phyloP scores from a whole-genome alignment of 2,329 filamentous ascomycete genomes.

The Cryphonectria nitschkei region DNA sequence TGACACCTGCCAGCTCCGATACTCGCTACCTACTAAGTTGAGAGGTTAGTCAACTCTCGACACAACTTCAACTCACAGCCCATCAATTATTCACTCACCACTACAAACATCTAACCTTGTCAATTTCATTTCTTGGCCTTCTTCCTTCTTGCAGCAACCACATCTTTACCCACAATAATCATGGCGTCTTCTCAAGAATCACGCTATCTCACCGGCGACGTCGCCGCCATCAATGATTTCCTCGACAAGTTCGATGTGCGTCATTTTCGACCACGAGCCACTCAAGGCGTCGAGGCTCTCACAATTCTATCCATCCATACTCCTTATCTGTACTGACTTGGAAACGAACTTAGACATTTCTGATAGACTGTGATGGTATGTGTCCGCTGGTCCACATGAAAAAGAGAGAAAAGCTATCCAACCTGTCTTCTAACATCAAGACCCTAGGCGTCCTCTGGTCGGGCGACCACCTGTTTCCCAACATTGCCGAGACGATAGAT shows the following conservation, averaged over 20 bases:
- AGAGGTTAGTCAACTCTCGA: not conserved
- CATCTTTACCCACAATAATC: not conserved
- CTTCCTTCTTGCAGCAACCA: too few species aligned
- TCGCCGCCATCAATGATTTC: conserved; percentile 77
- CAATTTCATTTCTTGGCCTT: not conserved
- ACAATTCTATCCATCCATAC: not conserved
- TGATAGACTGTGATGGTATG: conserved; percentile 96
- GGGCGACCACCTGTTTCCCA: conserved; percentile 85
- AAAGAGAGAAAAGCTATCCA: not conserved
- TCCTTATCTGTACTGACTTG: conserved; percentile 28
- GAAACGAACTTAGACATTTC: conserved; percentile 67
- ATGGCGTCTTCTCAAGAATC: conserved; percentile 43
- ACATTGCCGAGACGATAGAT: conserved; percentile 81
- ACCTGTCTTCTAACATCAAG: conserved; percentile 26
- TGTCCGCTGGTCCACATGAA: conserved; percentile 20
- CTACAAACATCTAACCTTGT: not conserved
- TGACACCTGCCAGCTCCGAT: not conserved
- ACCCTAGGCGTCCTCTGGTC: conserved; percentile 88
- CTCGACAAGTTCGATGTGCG: conserved; percentile 90
- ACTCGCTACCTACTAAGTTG: not conserved
- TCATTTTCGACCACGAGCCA: conserved; percentile 36
- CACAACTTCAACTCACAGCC: not conserved
- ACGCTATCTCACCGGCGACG: conserved; percentile 80
- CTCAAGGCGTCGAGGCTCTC: not conserved
- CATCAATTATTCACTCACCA: not conserved